Conservation (phyloP, 345 rosid genomes). For the Raphanus raphanistrum region DNA sequence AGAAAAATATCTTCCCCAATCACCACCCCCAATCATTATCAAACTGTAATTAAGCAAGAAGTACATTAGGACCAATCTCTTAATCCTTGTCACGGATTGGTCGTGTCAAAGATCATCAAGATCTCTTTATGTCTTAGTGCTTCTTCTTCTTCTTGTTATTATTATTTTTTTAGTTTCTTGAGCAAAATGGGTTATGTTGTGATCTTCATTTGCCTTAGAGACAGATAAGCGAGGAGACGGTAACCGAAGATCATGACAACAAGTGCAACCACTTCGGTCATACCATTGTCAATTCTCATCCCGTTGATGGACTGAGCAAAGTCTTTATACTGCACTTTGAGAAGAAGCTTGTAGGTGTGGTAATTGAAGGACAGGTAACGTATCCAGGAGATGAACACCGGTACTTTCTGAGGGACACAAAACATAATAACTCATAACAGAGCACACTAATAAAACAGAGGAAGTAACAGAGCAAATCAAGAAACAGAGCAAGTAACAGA, state of each 20-base stretch:
- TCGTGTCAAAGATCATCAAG: constrained; percentile 28
- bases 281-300: constrained; percentile 58
- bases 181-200: constrained; percentile 27
- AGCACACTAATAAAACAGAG: constrained; percentile 5
- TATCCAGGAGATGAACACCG: constrained; percentile 84
- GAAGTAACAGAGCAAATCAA: neutral
- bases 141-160: constrained; percentile 25
- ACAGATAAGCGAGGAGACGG: constrained; percentile 82
- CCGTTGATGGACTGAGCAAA: constrained; percentile 49
- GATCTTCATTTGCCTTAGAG: constrained; percentile 71
- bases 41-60: constrained; percentile 23
- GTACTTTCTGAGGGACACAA: constrained; percentile 62
- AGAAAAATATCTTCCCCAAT: constrained; percentile 8
- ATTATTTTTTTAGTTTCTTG: neutral
- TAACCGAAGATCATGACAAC: constrained; percentile 71
- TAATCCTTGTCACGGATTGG: constrained; percentile 23
- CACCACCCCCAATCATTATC: constrained; percentile 2
- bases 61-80: constrained; percentile 23
- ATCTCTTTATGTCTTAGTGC: constrained; percentile 19
- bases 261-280: constrained; percentile 65
- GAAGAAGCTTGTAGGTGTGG: constrained; percentile 93
- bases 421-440: neutral
- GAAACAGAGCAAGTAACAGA: constrained; percentile 17
- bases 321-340: constrained; percentile 77
- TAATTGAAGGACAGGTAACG: constrained; percentile 93